A percentile compares a stretch with the other conserved stretches of the same genome.
These are phyloP conservation scores for Chalciporus chontae DNA, from an alignment of 768 basidiomycete species.

Conservation along the genomic window DNA sequence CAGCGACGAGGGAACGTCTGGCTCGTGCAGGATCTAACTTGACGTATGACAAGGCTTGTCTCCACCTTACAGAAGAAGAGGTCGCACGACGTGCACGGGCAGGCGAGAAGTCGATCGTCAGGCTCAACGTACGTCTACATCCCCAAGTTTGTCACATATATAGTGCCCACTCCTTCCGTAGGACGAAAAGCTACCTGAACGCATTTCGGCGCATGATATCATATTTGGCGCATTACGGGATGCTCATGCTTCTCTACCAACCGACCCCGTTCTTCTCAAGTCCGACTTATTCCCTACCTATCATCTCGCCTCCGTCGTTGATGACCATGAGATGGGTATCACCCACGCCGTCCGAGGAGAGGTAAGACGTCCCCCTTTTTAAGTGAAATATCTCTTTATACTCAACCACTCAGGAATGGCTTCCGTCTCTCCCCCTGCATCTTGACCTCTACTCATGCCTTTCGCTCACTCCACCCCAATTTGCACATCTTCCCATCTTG, in stretches of 20 bases:
- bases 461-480: constrained; percentile 66
- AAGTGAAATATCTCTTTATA: background rate
- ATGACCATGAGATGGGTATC: constrained; percentile 94
- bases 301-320: constrained; percentile 92
- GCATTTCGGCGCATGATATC: constrained; percentile 56
- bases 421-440: constrained; percentile 89
- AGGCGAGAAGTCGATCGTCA: constrained; percentile 77
- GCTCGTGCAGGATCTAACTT: constrained; percentile 69
- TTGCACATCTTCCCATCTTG: constrained; percentile 88
- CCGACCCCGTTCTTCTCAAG: constrained; percentile 91
- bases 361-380: constrained; percentile 38
- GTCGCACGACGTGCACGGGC: constrained; percentile 67
- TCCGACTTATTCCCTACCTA: constrained; percentile 94
- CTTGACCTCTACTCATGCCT: constrained; percentile 84
- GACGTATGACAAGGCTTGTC: constrained; percentile 86
- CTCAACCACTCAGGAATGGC: constrained; percentile 73
- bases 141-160: background rate
- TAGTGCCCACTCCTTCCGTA: constrained; percentile 24
- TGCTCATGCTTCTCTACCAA: constrained; percentile 73
- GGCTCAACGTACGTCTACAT: constrained; percentile 70
- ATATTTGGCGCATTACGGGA: constrained; percentile 75
- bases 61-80: constrained; percentile 86
- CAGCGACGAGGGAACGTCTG: constrained; percentile 63
- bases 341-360: constrained; percentile 95
- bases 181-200: constrained; percentile 56